These are phyloP conservation scores for Davidsoniella eucalypti DNA, from an alignment of 2,329 filamentous ascomycete species.

Conservation along the genomic window DNA sequence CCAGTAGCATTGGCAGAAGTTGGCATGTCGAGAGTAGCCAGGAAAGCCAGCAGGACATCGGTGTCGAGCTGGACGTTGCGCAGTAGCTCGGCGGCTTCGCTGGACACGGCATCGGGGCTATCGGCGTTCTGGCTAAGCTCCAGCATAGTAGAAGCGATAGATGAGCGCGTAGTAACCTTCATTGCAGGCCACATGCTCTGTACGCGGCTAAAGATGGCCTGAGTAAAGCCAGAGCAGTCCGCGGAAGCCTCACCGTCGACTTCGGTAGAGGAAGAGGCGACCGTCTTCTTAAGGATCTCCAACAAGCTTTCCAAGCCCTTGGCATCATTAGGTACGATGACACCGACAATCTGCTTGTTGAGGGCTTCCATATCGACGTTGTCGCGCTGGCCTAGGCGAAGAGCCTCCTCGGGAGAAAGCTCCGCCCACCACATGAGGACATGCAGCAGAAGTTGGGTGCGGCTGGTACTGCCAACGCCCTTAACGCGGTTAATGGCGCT, in stretches of 20 bases:
- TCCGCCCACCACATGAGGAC: slow-evolving; percentile 52
- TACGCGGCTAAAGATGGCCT: slow-evolving; percentile 51
- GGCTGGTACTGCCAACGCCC: slow-evolving; percentile 48
- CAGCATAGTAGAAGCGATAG: slow-evolving; percentile 46
- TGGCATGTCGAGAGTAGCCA: slow-evolving; percentile 59
- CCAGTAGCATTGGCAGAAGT: slow-evolving; percentile 39
- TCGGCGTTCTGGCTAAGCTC: slow-evolving; percentile 36
- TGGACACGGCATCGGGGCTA: slow-evolving; percentile 17
- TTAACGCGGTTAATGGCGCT: slow-evolving; percentile 56
- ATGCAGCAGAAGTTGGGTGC: slow-evolving; percentile 63
- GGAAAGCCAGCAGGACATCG: slow-evolving; percentile 51
- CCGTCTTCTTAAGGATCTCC: slow-evolving; percentile 23
- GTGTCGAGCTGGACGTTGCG: slow-evolving; percentile 58
- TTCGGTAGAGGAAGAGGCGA: slow-evolving; percentile 14
- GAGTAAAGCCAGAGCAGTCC: slow-evolving; percentile 36
- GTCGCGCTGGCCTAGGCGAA: slow-evolving; percentile 24
- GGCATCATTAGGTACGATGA: slow-evolving; percentile 37
- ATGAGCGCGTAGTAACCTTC: slow-evolving; percentile 44
- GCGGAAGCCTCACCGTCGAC: slow-evolving; percentile 20
- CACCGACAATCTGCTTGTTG: slow-evolving; percentile 30
- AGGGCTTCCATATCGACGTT: slow-evolving; percentile 26
- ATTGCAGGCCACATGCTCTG: slow-evolving; percentile 56
- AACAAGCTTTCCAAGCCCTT: slow-evolving; percentile 36
- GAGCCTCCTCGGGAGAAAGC: slow-evolving; percentile 34
- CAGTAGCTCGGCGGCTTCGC: slow-evolving; percentile 55